phyloP scores from a whole-genome alignment of 116 monocot species.

The Thalassia testudinum region DNA sequence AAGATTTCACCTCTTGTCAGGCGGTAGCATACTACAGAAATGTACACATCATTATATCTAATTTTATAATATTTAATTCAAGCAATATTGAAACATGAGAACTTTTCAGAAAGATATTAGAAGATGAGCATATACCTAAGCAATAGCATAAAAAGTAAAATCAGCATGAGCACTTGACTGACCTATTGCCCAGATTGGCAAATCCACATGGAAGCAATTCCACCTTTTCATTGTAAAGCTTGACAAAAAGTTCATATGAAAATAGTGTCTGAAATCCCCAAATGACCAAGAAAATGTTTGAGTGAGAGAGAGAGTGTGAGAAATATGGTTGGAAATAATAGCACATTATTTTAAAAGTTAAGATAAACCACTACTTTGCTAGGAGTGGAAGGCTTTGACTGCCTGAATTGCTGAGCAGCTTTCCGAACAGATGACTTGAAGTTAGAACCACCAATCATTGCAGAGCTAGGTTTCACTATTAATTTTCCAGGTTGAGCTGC shows the following conservation, averaged over 20 bases:
- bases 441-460: background rate
- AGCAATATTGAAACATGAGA: no score
- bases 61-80: no score
- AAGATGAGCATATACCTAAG: no score
- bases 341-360: no score
- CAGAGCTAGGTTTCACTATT: background rate
- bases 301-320: background rate
- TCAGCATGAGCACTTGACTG: conserved; percentile 1
- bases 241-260: conserved; percentile 49
- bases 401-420: conserved; percentile 34
- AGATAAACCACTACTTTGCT: conserved; percentile 11
- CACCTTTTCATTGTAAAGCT: conserved; percentile 53
- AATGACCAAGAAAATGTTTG: no score
- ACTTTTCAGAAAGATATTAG: no score
- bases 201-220: conserved; percentile 61
- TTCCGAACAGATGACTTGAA: conserved; percentile 31
- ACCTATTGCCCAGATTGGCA: conserved; percentile 81
- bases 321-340: no score
- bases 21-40: no score
- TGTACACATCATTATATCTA: no score
- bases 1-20: no score
- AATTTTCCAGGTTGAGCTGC: background rate
- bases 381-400: conserved; percentile 25
- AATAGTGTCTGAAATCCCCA: conserved; percentile 28
- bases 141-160: no score